Evolutionary conservation across 768 basidiomycete species (phyloP), one percentile per base, ranked within the genome.

Genomic region (Imleria badia): DNA sequence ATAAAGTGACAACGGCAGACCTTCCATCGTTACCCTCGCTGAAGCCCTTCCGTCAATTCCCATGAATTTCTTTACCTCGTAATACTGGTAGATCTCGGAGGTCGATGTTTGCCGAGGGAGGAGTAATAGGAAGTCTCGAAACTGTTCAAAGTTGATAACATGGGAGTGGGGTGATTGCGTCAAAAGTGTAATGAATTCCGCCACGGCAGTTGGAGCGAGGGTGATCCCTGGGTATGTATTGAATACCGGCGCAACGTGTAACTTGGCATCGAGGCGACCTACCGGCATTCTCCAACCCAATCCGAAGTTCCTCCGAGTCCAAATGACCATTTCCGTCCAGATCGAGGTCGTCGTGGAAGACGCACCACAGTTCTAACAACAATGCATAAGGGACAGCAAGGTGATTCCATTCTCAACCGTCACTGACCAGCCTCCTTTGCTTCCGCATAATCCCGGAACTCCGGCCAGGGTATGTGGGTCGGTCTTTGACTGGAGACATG

Each of bases 321-420:
- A 97, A 70, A 52, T 81, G 82, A 9, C 92, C 94, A 71, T 97
- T 91, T 26, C 89, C 82, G 65, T 97, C 93, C 56, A 93, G 76
- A 74, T 96, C 95, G 45, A 97, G 80, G 63, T 94, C 89, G 65
- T 93, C 80, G 60, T 91, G 91, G 72, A 97, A 97, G 51, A 94
- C 85, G 47, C 82, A 77, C 95, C 95, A 97, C 20, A 97, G 77
- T 71, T 96, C 94, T 92, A 53, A 45, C 40, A 52, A 48, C 42
- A 51, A 54, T 49, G 42, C 14, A 45, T 60, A 46, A 58, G 55
- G 60, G 35, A 58, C 43, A 20, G 29, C 55, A 46, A 47, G 33
- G 55, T 20, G 46, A 58, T 41, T 58, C 48, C 55, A 56, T 31
- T 54, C 51, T 51, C 39, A 53, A 38, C 31, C 45, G 48, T 54